Base-by-base conservation (phyloP, 1,284 basidiomycete genomes). In the Cryptococcus floricola region DNA sequence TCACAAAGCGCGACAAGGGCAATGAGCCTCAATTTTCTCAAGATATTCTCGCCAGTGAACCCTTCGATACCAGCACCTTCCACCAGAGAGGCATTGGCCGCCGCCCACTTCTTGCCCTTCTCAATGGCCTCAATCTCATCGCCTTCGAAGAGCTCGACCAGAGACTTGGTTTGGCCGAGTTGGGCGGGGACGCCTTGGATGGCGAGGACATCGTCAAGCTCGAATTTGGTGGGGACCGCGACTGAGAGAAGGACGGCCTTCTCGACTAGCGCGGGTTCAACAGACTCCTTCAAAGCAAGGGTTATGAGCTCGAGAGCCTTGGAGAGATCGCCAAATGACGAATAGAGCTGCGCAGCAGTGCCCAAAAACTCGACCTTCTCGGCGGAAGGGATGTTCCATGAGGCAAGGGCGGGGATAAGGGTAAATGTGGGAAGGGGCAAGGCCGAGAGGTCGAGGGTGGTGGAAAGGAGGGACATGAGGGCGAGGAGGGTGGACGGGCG, bases 11-110 rank as follows among this genome's bases (percentile, higher is more conserved):
- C 85, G 9, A 89, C 84, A 46, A 96, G 83, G 6, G 86, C 85
- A 44, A 95, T 80, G 6, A 93, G 81, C 46, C 88, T 84, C 50
- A 95, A 86, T 79, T 95, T 96, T 64, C 82, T 84, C 70, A 88
- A 84, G 25, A 95, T 80, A 54, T 84, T 81, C 12, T 73, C 72
- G 43, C 67, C 54, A 46, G 69, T 66, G 59, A 76, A 68, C 18
- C 62, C 59, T n/a, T 66, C 28, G 13, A 75, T 60, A 46, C 88
- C 78, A 66, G 87, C 82, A 63, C 84, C 82, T 56, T 82, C 77
- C 34, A 89, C 71, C 6, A 79, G 78, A 34, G 76, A 78, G 0
- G 79, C 61, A 72, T 91, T 82, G 25, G 74, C 77, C 46, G 74
- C 75, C 34, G 80, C 78, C 90, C 89, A 94, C 19, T 80, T 64